Percentiles rank a stretch among this genome's conserved stretches.
Conservation (phyloP, 441 rosid genomes). For the Croton laevigatus region DNA sequence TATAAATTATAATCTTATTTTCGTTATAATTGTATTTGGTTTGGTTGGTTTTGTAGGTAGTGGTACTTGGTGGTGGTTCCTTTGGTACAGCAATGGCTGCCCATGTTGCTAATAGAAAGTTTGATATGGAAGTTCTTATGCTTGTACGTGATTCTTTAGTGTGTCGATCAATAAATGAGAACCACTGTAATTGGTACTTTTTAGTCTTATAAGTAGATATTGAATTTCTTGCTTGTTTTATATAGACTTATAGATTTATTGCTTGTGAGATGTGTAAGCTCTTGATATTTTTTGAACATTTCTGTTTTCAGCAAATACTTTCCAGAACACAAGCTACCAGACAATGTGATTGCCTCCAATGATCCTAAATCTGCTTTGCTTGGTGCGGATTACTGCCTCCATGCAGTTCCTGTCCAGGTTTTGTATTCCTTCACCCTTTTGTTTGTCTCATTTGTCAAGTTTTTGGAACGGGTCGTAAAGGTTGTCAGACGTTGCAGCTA, state of each 20-base stretch:
- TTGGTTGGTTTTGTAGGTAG: slow-evolving; percentile 45
- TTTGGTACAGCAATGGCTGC: slow-evolving; percentile 98
- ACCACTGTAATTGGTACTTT: slow-evolving; percentile 54
- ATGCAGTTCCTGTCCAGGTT: slow-evolving; percentile 96
- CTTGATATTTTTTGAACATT: slow-evolving; percentile 6
- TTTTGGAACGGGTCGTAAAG: neutral
- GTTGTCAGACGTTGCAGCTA: neutral
- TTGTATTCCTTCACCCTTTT: slow-evolving; percentile 1
- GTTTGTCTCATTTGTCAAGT: slow-evolving; percentile 6
- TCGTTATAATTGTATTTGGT: slow-evolving; percentile 11
- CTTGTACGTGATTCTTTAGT: slow-evolving; percentile 74
- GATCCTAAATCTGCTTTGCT: slow-evolving; percentile 73
- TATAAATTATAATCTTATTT: too few species aligned
- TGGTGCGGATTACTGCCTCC: slow-evolving; percentile 81
- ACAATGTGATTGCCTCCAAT: slow-evolving; percentile 74
- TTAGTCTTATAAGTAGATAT: neutral
- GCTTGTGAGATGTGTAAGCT: neutral
- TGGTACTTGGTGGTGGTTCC: slow-evolving; percentile 95
- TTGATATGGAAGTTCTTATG: slow-evolving; percentile 67
- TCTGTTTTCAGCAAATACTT: slow-evolving; percentile 62
- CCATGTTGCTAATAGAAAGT: slow-evolving; percentile 70
- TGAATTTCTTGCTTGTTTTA: neutral
- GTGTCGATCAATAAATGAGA: slow-evolving; percentile 63
- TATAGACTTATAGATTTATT: neutral
- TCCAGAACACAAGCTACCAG: slow-evolving; percentile 74